Conservation (phyloP, 78 protist genomes). For the Dictyostelium intermedium region DNA sequence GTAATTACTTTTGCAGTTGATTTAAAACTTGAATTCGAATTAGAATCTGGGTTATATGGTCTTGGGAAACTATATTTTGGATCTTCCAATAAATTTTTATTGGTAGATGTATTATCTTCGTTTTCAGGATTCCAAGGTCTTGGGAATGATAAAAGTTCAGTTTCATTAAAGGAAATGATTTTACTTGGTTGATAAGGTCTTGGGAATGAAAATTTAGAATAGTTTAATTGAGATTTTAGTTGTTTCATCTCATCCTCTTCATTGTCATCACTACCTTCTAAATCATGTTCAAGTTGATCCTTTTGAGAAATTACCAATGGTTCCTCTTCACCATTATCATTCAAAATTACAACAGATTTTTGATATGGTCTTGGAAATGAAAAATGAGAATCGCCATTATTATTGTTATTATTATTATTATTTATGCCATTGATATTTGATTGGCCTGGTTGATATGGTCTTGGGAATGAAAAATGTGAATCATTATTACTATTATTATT, state of each 20-base stretch:
- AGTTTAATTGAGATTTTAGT: not conserved
- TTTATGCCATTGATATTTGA: not conserved
- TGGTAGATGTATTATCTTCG: not conserved
- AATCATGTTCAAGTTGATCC: constrained; percentile 3
- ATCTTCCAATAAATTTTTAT: not conserved
- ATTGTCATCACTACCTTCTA: not conserved
- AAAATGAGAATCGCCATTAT: not conserved
- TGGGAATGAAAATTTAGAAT: constrained; percentile 37
- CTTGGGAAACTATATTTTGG: constrained; percentile 71
- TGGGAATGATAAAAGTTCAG: constrained; percentile 56
- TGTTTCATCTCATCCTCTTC: not conserved
- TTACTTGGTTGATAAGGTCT: constrained; percentile 29
- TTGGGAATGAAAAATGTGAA: constrained; percentile 55
- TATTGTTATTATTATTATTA: not conserved
- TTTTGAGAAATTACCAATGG: not conserved
- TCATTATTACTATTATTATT: not conserved
- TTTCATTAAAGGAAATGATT: constrained; percentile 29
- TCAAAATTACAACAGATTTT: not conserved
- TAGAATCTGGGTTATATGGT: constrained; percentile 60
- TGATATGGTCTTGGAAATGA: constrained; percentile 7
- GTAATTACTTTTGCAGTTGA: not conserved
- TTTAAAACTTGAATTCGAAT: not conserved
- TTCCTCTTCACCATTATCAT: not conserved
- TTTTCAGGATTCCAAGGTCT: constrained; percentile 56
- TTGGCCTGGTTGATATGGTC: constrained; percentile 33